These are phyloP conservation scores for Nothophoma quercina DNA, from an alignment of 2,329 filamentous ascomycete genomes.

Conservation along the genomic window DNA sequence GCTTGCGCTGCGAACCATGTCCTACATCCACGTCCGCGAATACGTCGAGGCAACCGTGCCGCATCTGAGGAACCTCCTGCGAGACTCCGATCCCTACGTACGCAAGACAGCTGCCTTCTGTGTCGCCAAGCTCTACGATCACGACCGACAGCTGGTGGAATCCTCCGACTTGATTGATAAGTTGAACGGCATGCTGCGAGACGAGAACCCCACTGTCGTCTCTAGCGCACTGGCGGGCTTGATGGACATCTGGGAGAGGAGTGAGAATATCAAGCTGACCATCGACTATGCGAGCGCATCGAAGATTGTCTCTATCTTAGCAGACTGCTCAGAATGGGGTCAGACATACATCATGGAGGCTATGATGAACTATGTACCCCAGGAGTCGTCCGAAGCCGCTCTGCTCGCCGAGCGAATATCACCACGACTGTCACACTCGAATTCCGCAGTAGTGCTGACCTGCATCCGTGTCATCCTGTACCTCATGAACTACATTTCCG, in stretches of 20 bases:
- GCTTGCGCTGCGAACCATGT: slow-evolving; percentile 91
- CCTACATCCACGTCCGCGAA: slow-evolving; percentile 95
- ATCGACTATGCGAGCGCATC: slow-evolving; percentile 98
- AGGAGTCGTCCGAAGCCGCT: slow-evolving; percentile 86
- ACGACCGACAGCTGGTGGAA: slow-evolving; percentile 90
- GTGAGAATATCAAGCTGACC: slow-evolving; percentile 95
- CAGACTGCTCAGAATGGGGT: slow-evolving; percentile 98
- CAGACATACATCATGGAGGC: slow-evolving; percentile 98
- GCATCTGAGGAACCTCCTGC: slow-evolving; percentile 81
- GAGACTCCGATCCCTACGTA: slow-evolving; percentile 91
- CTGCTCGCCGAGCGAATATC: slow-evolving; percentile 92
- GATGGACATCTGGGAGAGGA: slow-evolving; percentile 98
- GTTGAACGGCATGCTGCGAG: slow-evolving; percentile 86
- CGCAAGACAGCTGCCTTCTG: slow-evolving; percentile 96
- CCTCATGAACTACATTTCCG: slow-evolving; percentile 97
- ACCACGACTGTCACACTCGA: slow-evolving; percentile 94
- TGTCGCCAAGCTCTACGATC: slow-evolving; percentile 97
- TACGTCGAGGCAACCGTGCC: slow-evolving; percentile 91
- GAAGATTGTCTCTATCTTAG: slow-evolving; percentile 95
- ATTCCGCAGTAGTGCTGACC: slow-evolving; percentile 94
- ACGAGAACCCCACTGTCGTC: slow-evolving; percentile 97
- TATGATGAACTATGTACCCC: slow-evolving; percentile 95
- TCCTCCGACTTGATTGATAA: slow-evolving; percentile 89
- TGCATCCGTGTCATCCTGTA: slow-evolving; percentile 97
- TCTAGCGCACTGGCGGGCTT: slow-evolving; percentile 89